Conservation (phyloP, 495 filamentous ascomycete species). For the Penicillium robsamsonii region DNA sequence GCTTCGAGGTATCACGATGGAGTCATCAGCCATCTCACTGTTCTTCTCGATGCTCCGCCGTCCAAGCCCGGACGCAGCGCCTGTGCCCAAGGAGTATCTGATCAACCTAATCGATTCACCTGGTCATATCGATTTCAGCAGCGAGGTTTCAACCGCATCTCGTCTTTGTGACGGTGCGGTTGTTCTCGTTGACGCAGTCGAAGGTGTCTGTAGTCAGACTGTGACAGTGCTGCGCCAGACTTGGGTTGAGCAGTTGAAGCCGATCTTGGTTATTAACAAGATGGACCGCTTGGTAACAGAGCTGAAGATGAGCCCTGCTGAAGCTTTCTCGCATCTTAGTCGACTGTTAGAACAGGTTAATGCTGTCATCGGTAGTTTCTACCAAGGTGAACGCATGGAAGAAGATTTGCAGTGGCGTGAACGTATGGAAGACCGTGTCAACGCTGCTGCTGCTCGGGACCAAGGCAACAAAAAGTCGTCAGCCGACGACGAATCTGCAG, state of each 20-base stretch:
- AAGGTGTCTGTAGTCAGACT: slow-evolving; percentile 97
- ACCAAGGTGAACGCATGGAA: slow-evolving; percentile 97
- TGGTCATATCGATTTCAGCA: slow-evolving; percentile 98
- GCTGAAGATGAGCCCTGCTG: slow-evolving; percentile 82
- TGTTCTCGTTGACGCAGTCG: slow-evolving; percentile 95
- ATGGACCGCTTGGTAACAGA: slow-evolving; percentile 93
- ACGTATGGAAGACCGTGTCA: slow-evolving; percentile 80
- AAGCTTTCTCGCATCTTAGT: slow-evolving; percentile 87
- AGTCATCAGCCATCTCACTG: slow-evolving; percentile 95
- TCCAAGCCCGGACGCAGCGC: slow-evolving; percentile 62
- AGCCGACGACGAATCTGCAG: slow-evolving; percentile 52
- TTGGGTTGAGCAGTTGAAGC: slow-evolving; percentile 95
- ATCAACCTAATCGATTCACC: slow-evolving; percentile 98
- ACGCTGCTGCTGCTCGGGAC: slow-evolving; percentile 46
- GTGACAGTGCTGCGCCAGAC: slow-evolving; percentile 93
- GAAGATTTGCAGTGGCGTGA: slow-evolving; percentile 97
- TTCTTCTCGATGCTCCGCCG: slow-evolving; percentile 89
- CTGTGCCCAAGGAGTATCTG: slow-evolving; percentile 79
- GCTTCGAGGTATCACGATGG: slow-evolving; percentile 97
- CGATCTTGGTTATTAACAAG: slow-evolving; percentile 95
- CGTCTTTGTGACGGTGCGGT: slow-evolving; percentile 92
- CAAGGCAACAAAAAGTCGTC: slow-evolving; percentile 39
- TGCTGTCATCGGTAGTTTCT: slow-evolving; percentile 95
- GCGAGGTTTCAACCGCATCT: slow-evolving; percentile 94
- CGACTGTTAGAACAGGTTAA: slow-evolving; percentile 94